These are phyloP conservation scores for Kondoa subrosea DNA, from an alignment of 768 basidiomycete genomes.

Conservation along the genomic window DNA sequence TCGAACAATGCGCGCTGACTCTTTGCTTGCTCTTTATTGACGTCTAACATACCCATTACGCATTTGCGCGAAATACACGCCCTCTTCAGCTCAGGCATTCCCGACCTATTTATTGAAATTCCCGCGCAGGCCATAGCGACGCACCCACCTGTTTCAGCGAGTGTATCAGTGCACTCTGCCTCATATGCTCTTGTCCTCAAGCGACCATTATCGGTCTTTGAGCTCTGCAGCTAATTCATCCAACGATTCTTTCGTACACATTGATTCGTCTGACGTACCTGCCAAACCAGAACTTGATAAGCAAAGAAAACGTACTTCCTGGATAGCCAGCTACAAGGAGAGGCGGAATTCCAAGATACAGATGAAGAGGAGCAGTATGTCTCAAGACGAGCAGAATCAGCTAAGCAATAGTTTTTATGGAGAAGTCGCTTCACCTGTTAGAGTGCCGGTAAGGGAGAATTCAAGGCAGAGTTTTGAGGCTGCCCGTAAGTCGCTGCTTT, in stretches of 20 bases:
- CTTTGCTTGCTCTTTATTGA: too few species aligned
- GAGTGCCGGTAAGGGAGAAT: neutral
- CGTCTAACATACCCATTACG: too few species aligned
- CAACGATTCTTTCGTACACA: neutral
- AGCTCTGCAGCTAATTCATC: neutral
- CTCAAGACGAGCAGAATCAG: neutral
- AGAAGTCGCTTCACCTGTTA: neutral
- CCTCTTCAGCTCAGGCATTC: too few species aligned
- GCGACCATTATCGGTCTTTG: too few species aligned
- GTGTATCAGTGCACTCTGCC: too few species aligned
- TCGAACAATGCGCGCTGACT: too few species aligned
- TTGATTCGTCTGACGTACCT: neutral
- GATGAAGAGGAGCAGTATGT: neutral
- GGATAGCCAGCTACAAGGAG: neutral
- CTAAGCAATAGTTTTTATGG: neutral
- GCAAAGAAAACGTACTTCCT: neutral
- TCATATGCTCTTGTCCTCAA: too few species aligned
- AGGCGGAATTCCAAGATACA: neutral
- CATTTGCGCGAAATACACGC: too few species aligned
- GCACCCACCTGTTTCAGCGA: too few species aligned
- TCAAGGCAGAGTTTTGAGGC: neutral
- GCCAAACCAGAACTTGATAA: neutral
- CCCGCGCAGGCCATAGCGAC: too few species aligned
- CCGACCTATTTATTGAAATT: too few species aligned
- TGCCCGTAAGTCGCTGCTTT: neutral